Evolutionary conservation across 352 stramenopile species (phyloP).

Genomic region (Phytopythium helicoides): DNA sequence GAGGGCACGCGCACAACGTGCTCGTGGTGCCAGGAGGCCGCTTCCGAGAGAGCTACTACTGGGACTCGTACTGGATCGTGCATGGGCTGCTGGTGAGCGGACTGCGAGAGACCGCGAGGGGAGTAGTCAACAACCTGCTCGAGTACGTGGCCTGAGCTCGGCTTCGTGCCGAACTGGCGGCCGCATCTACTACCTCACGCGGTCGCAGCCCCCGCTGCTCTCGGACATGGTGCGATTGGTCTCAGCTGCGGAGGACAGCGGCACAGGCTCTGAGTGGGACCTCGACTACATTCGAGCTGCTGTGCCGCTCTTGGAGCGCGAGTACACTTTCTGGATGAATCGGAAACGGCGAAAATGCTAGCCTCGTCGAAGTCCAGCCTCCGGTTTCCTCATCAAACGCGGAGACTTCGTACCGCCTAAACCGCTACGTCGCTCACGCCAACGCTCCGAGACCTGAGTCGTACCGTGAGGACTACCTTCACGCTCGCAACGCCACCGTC

Average conservation of each 20-base stretch:
- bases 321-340: slow-evolving; percentile 88
- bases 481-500: slow-evolving; percentile 61
- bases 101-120: slow-evolving; percentile 73
- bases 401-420: slow-evolving; percentile 51
- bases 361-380: slow-evolving; percentile 18
- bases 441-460: slow-evolving; percentile 83
- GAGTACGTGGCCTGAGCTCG: slow-evolving; percentile 82
- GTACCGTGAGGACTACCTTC: slow-evolving; percentile 82
- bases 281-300: slow-evolving; percentile 40
- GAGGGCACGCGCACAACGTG: slow-evolving; percentile 29
- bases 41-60: slow-evolving; percentile 94
- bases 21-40: slow-evolving; percentile 87
- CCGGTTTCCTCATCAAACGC: slow-evolving; percentile 60
- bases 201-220: slow-evolving; percentile 90
- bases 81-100: slow-evolving; percentile 80
- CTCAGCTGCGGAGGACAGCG: slow-evolving; percentile 48
- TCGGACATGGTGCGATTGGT: slow-evolving; percentile 75
- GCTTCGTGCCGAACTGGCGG: slow-evolving; percentile 89
- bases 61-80: slow-evolving; percentile 93
- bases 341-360: slow-evolving; percentile 43
- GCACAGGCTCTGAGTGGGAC: slow-evolving; percentile 19
- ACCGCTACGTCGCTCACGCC: slow-evolving; percentile 71
- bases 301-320: slow-evolving; percentile 65
- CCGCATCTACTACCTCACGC: slow-evolving; percentile 89
- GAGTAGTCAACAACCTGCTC: slow-evolving; percentile 85